A percentile compares a stretch with the other conserved stretches of the same genome.
Evolutionary conservation across 1,139 yeast genomes (phyloP).

Genomic region (Yamadazyma taylorii): DNA sequence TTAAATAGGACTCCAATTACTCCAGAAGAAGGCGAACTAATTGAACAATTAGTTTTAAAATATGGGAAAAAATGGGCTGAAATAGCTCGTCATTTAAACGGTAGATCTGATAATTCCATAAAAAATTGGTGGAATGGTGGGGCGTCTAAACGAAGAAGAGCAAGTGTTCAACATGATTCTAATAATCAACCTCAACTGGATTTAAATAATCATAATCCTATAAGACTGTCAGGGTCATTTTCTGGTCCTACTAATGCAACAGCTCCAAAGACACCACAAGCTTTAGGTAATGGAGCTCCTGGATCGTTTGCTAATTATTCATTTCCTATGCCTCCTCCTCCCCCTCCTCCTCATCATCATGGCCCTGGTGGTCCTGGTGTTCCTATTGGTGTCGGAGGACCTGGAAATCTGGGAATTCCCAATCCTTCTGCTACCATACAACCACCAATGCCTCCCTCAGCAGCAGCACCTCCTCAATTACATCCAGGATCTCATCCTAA

Average conservation of each 20-base stretch:
- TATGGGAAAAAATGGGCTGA: conserved; percentile 96
- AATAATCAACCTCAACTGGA: conserved; percentile 1
- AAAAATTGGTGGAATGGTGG: conserved; percentile 98
- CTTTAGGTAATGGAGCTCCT: conserved; percentile 3
- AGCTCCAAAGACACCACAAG: conserved; percentile 6
- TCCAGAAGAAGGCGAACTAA: conserved; percentile 77
- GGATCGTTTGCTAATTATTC: neutral
- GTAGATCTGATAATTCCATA: conserved; percentile 86
- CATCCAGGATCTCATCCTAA: conserved; percentile 8
- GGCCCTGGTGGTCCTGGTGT: conserved; percentile 2
- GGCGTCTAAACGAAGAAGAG: conserved; percentile 72
- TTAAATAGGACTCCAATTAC: conserved; percentile 82
- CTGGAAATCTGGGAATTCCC: neutral
- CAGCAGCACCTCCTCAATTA: conserved; percentile 5
- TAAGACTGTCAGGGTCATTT: neutral
- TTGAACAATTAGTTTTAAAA: conserved; percentile 74
- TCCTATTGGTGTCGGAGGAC: neutral
- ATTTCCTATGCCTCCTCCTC: conserved; percentile 1
- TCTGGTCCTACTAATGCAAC: neutral
- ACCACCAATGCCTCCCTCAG: no score
- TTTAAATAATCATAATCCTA: neutral
- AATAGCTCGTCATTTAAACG: conserved; percentile 83
- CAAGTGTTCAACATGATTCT: conserved; percentile 24
- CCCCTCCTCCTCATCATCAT: neutral
- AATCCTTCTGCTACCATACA: neutral